phyloP scores from a whole-genome alignment of 768 basidiomycete genomes.

The Phaffia tasmanica region DNA sequence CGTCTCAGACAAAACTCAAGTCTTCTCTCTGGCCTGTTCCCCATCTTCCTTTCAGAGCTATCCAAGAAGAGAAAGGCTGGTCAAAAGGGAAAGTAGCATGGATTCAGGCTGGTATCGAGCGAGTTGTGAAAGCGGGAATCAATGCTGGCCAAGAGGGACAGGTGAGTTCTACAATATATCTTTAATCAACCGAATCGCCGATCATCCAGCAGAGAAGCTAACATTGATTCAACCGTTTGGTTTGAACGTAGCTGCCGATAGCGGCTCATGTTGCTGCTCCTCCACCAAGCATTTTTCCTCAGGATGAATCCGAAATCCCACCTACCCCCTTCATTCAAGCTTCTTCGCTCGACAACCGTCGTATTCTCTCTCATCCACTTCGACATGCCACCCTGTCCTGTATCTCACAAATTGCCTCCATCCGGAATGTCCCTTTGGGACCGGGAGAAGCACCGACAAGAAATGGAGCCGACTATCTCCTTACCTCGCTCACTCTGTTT shows the following conservation, averaged over 20 bases:
- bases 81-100: constrained; percentile 55
- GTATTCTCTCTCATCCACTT: constrained; percentile 59
- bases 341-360: constrained; percentile 59
- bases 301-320: constrained; percentile 34
- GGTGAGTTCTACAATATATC: constrained; percentile 41
- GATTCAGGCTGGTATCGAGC: constrained; percentile 59
- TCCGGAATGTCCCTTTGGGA: constrained; percentile 36
- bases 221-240: no score
- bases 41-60: constrained; percentile 34
- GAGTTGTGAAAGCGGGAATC: constrained; percentile 46
- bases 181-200: background rate
- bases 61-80: constrained; percentile 51
- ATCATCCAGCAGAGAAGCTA: background rate
- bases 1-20: constrained; percentile 55
- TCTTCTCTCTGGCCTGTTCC: constrained; percentile 63
- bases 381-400: constrained; percentile 71
- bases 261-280: constrained; percentile 54
- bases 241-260: constrained; percentile 52
- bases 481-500: constrained; percentile 74
- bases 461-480: constrained; percentile 76
- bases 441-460: constrained; percentile 32
- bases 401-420: constrained; percentile 34
- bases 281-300: constrained; percentile 29
- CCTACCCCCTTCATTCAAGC: constrained; percentile 37
- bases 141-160: constrained; percentile 49